Conservation (phyloP, 1,139 yeast species). For the Pichiaceae sp. region DNA sequence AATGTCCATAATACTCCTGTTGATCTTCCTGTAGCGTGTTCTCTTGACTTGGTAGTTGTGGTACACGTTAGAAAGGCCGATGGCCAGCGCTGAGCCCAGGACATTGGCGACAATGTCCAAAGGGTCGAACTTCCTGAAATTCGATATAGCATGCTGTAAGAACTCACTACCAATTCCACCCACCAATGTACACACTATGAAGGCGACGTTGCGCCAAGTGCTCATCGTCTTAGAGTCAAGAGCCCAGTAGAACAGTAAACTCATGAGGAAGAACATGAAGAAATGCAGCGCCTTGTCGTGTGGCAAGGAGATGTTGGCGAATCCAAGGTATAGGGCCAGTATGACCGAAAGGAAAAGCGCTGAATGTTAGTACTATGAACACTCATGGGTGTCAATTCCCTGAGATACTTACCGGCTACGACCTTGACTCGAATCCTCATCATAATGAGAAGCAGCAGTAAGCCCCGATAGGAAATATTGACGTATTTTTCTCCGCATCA, state of each 20-base stretch:
- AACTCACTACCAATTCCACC: slow-evolving; percentile 25
- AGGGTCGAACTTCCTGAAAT: slow-evolving; percentile 20
- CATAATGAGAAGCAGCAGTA: too few species aligned
- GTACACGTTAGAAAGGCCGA: slow-evolving; percentile 13
- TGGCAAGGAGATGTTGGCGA: slow-evolving; percentile 21
- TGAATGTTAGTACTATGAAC: slow-evolving; percentile 3
- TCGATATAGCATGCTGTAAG: slow-evolving; percentile 18
- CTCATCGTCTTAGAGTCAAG: slow-evolving; percentile 15
- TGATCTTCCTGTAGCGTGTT: slow-evolving; percentile 5
- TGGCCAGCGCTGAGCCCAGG: slow-evolving; percentile 18
- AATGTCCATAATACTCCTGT: slow-evolving; percentile 7
- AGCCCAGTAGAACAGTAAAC: slow-evolving; percentile 21
- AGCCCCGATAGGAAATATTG: too few species aligned
- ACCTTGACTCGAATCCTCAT: slow-evolving; percentile 10
- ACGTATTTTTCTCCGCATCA: too few species aligned
- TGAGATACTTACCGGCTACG: slow-evolving; percentile 7
- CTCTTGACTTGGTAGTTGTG: slow-evolving; percentile 8
- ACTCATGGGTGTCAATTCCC: neutral
- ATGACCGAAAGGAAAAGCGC: slow-evolving; percentile 6
- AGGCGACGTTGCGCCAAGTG: slow-evolving; percentile 12
- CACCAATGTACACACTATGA: slow-evolving; percentile 18
- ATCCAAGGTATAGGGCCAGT: slow-evolving; percentile 20
- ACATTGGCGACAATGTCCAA: slow-evolving; percentile 21
- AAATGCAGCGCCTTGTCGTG: slow-evolving; percentile 24
- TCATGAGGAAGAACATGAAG: slow-evolving; percentile 20